Evolutionary conservation across 352 stramenopile genomes (phyloP), one percentile per base, ranked within the genome.

Genomic region (Phytophthora kernoviae): DNA sequence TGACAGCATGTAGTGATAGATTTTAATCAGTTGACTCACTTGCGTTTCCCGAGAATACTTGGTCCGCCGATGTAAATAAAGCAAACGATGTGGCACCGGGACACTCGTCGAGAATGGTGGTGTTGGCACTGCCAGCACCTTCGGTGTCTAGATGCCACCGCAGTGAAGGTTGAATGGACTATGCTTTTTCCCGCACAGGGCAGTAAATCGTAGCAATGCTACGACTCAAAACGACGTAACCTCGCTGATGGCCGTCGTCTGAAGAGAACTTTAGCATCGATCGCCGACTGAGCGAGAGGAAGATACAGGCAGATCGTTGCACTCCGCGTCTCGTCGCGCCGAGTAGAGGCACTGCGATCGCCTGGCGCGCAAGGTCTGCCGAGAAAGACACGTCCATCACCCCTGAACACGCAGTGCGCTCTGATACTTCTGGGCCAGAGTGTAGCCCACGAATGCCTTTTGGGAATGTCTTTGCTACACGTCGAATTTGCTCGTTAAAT

Each of bases 261-360:
- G 10, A 17, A 15, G 37, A 43, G 37, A 43, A 43, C 37, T 18
- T 43, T 43, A 24, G 37, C 33, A n/a, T 2, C 33, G 33, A 39
- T 39, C 33, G 33, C 33, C 33, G 33, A 39, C 37, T 21, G 14
- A 43, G 37, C 37, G 14, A 43, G n/a, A 43, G 37, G 37, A 30
- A 30, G 24, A 43, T 43, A 43, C n/a, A 18, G 37, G 37, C 37
- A 43, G 37, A 43, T 30, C 37, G 37, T 43, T 43, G 37, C 37
- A 43, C 37, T 43, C 15, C 12, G 18, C n/a, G 37, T 21, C 12
- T 43, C 37, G 37, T 43, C 37, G 37, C 37, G 37, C 33, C 10
- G 9, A 39, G 33, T 39, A n/a, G 33, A n/a, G 14, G 18, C 37
- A 21, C 5, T 24, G 37, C 18, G 37, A 43, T 43, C 37, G 37